These are phyloP conservation scores for Athelia sp. DNA, from an alignment of 1,284 basidiomycete genomes.

Conservation along the genomic window DNA sequence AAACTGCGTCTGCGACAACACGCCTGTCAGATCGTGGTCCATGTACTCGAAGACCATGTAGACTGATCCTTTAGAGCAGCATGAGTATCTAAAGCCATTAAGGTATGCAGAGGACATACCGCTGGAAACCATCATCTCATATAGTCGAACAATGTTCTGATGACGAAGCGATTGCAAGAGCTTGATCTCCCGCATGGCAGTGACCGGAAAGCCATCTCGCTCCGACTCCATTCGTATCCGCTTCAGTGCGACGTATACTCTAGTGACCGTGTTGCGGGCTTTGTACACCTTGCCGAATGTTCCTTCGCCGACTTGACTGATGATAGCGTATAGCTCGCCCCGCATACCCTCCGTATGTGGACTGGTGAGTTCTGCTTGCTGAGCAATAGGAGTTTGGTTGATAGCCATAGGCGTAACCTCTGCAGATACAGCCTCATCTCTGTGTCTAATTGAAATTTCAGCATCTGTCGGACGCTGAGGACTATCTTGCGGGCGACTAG, in stretches of 20 bases:
- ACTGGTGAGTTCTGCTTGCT: not conserved
- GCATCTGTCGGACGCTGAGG: not conserved
- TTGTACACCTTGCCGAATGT: constrained; percentile 99
- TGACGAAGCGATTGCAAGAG: constrained; percentile 90
- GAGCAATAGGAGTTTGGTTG: not conserved
- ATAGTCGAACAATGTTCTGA: constrained; percentile 83
- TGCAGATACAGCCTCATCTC: not conserved
- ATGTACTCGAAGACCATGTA: constrained; percentile 99
- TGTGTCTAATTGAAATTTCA: too few relatives aligned
- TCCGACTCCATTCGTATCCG: constrained; percentile 98
- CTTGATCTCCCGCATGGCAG: constrained; percentile 99
- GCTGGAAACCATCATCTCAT: constrained; percentile 98
- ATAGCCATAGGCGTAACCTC: not conserved
- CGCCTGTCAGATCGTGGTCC: constrained; percentile 97
- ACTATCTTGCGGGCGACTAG: not conserved
- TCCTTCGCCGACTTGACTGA: constrained; percentile 96
- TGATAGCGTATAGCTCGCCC: constrained; percentile 78
- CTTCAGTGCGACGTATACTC: constrained; percentile 86
- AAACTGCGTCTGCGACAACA: constrained; percentile 89
- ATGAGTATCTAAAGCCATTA: constrained; percentile 7
- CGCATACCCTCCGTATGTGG: constrained; percentile 13
- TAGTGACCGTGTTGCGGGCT: constrained; percentile 78
- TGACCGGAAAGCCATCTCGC: constrained; percentile 97
- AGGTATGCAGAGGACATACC: constrained; percentile 45
- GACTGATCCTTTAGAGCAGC: constrained; percentile 66